A percentile compares a stretch with the other conserved stretches of the same genome.
These are phyloP conservation scores for Trichoderma orchidacearum DNA, from an alignment of 495 filamentous ascomycete species.

Conservation along the genomic window DNA sequence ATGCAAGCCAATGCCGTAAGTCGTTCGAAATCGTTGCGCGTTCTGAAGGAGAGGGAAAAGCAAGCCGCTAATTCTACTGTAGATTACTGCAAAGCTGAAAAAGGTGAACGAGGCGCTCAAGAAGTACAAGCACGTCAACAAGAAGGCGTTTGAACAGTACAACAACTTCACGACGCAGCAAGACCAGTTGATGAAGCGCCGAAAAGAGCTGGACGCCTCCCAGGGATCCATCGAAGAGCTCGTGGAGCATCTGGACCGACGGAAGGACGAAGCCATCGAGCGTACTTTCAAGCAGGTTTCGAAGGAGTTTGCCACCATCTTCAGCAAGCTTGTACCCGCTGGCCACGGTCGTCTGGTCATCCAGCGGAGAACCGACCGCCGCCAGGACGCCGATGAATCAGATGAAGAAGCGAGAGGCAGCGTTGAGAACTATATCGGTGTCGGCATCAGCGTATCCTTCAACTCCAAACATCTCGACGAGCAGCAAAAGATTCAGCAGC, in stretches of 20 bases:
- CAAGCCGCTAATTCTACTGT: conserved; percentile 8
- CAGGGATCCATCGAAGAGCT: conserved; percentile 81
- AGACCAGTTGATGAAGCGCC: conserved; percentile 64
- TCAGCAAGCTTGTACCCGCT: conserved; percentile 88
- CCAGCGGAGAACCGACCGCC: conserved; percentile 72
- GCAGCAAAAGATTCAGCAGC: conserved; percentile 93
- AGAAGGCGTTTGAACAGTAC: conserved; percentile 98
- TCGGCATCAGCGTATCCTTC: conserved; percentile 97
- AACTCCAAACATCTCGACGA: conserved; percentile 93
- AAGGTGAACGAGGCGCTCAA: conserved; percentile 90
- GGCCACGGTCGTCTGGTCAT: conserved; percentile 87
- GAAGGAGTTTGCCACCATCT: conserved; percentile 79
- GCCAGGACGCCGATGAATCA: conserved; percentile 47
- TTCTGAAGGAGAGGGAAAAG: background rate
- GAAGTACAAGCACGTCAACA: conserved; percentile 96
- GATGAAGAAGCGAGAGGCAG: conserved; percentile 52
- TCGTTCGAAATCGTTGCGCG: background rate
- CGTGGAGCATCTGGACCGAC: conserved; percentile 80
- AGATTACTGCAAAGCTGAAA: conserved; percentile 74
- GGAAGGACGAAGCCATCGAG: conserved; percentile 93
- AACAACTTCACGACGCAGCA: conserved; percentile 90
- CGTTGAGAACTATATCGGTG: conserved; percentile 93
- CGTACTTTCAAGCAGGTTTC: conserved; percentile 97
- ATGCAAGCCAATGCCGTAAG: conserved; percentile 58
- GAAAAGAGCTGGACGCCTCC: conserved; percentile 70